These are phyloP conservation scores for Beauveria medogensis DNA, from an alignment of 2,329 filamentous ascomycete species.

Conservation along the genomic window DNA sequence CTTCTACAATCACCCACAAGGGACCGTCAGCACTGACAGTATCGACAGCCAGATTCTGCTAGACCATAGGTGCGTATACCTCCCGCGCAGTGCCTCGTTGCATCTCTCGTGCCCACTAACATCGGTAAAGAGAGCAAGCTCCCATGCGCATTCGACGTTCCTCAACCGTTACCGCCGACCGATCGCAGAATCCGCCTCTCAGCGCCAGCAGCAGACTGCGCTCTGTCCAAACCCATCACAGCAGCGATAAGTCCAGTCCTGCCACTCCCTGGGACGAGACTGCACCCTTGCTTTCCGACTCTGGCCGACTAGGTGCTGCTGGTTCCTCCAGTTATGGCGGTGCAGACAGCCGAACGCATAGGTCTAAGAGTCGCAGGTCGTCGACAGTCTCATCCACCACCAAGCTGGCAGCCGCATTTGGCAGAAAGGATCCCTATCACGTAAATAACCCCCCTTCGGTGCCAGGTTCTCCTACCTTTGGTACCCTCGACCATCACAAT, in stretches of 20 bases:
- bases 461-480: conserved; percentile 51
- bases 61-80: conserved; percentile 64
- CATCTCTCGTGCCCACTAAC: conserved; percentile 6
- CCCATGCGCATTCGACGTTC: conserved; percentile 56
- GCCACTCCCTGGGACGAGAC: conserved; percentile 39
- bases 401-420: conserved; percentile 27
- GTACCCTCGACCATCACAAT: conserved; percentile 37
- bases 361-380: conserved; percentile 34
- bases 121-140: conserved; percentile 45
- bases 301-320: conserved; percentile 17
- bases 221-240: conserved; percentile 27
- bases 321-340: conserved; percentile 34
- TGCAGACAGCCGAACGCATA: conserved; percentile 27
- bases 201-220: conserved; percentile 27
- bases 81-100: background rate
- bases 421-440: conserved; percentile 43
- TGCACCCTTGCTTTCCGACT: conserved; percentile 44
- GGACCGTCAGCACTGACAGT: conserved; percentile 72
- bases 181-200: conserved; percentile 27
- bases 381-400: conserved; percentile 45
- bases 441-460: conserved; percentile 63
- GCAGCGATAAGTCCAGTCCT: conserved; percentile 41
- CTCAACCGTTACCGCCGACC: conserved; percentile 35
- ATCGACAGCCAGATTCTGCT: conserved; percentile 81
- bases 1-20: conserved; percentile 42